Percentiles rank a stretch among this genome's conserved stretches.
Conservation (phyloP, 2,329 filamentous ascomycete species). For the Sporothrix dimorphospora region DNA sequence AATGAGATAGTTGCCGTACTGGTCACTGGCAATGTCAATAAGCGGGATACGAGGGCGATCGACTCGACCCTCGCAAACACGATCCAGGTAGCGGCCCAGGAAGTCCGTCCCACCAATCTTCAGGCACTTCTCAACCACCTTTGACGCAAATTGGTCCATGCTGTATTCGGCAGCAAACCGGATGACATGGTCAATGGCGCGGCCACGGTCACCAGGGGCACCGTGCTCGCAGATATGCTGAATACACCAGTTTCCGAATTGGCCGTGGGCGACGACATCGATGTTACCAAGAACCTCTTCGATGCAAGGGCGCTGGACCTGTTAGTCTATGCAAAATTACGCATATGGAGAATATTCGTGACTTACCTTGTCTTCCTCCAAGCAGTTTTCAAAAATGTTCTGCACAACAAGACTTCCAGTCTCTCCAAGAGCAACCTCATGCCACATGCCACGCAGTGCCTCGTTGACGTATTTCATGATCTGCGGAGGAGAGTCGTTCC, state of each 20-base stretch:
- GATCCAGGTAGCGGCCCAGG: slow-evolving; percentile 86
- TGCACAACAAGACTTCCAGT: slow-evolving; percentile 97
- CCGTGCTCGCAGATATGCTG: slow-evolving; percentile 99
- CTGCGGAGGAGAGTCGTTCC: slow-evolving; percentile 91
- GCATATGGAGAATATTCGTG: background rate
- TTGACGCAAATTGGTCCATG: slow-evolving; percentile 98
- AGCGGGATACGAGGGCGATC: slow-evolving; percentile 94
- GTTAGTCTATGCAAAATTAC: slow-evolving; percentile 25
- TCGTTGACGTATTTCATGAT: slow-evolving; percentile 99
- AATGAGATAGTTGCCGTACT: slow-evolving; percentile 97
- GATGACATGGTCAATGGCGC: slow-evolving; percentile 94
- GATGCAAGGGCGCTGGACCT: slow-evolving; percentile 81
- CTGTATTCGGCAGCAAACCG: slow-evolving; percentile 94
- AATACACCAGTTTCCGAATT: slow-evolving; percentile 99
- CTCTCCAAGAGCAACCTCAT: slow-evolving; percentile 94
- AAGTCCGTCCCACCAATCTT: slow-evolving; percentile 95
- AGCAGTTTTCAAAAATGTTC: slow-evolving; percentile 99
- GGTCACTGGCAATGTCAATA: slow-evolving; percentile 97
- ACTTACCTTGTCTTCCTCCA: slow-evolving; percentile 94
- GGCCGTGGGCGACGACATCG: slow-evolving; percentile 93
- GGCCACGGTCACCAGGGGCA: slow-evolving; percentile 83
- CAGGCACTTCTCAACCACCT: slow-evolving; percentile 98
- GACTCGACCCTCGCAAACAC: slow-evolving; percentile 86
- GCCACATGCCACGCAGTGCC: slow-evolving; percentile 94
- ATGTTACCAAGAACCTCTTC: slow-evolving; percentile 95